phyloP scores from a whole-genome alignment of 495 filamentous ascomycete genomes.

The Aspergillus conjunctus region DNA sequence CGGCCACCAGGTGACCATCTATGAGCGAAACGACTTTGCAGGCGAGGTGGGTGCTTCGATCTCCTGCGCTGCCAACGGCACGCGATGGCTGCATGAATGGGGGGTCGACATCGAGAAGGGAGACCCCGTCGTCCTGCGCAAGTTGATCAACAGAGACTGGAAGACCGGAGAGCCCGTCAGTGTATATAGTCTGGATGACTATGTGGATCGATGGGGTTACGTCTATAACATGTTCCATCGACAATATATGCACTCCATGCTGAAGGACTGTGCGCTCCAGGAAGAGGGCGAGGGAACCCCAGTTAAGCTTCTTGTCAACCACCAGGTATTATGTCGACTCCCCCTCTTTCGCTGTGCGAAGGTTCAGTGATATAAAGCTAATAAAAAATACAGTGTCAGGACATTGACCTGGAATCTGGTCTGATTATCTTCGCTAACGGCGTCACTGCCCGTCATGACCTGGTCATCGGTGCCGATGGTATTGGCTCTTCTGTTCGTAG shows the following conservation, averaged over 20 bases:
- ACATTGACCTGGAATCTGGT: conserved; percentile 40
- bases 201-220: conserved; percentile 47
- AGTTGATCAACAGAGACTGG: conserved; percentile 54
- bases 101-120: conserved; percentile 45
- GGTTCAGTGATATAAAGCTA: conserved; percentile 6
- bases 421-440: conserved; percentile 44
- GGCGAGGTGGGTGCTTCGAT: conserved; percentile 49
- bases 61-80: conserved; percentile 48
- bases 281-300: conserved; percentile 47
- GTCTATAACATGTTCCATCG: conserved; percentile 60
- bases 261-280: conserved; percentile 50
- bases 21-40: conserved; percentile 45
- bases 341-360: neutral
- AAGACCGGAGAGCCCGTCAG: conserved; percentile 48
- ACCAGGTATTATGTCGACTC: conserved; percentile 30
- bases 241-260: conserved; percentile 56
- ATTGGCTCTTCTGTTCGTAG: conserved; percentile 47
- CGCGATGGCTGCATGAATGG: conserved; percentile 51
- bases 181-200: conserved; percentile 48
- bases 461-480: conserved; percentile 50
- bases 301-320: conserved; percentile 45
- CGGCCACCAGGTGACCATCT: conserved; percentile 61
- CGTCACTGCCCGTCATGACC: conserved; percentile 34
- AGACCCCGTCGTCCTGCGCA: conserved; percentile 49
- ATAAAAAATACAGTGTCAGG: conserved; percentile 27